Conservation (phyloP, 768 basidiomycete species). For the Trametes gibbosa region DNA sequence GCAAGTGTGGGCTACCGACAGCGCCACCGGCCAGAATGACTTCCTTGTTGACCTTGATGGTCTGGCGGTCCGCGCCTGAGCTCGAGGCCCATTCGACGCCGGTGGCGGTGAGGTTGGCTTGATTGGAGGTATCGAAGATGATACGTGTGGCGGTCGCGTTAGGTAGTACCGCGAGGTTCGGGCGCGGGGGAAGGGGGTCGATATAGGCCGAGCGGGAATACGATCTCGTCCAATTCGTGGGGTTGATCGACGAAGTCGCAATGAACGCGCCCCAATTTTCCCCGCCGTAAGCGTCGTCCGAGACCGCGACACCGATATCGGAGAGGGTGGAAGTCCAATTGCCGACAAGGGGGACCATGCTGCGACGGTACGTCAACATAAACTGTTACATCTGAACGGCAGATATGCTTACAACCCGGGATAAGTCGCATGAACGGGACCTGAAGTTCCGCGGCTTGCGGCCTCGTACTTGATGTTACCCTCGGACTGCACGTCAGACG, state of each 20-base stretch:
- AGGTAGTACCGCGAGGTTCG: constrained; percentile 62
- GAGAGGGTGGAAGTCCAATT: constrained; percentile 55
- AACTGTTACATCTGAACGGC: not conserved
- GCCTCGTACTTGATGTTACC: constrained; percentile 46
- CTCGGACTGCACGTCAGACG: constrained; percentile 34
- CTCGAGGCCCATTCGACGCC: constrained; percentile 48
- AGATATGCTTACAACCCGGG: constrained; percentile 47
- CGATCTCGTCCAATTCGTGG: constrained; percentile 59
- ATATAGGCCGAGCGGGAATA: constrained; percentile 66
- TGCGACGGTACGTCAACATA: constrained; percentile 30
- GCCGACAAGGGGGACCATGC: constrained; percentile 48
- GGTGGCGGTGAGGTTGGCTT: constrained; percentile 38
- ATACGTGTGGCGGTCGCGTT: constrained; percentile 59
- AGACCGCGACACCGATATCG: constrained; percentile 41
- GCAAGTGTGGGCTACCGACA: constrained; percentile 51
- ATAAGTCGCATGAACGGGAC: constrained; percentile 48
- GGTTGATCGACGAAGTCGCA: constrained; percentile 59
- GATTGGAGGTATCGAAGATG: constrained; percentile 35
- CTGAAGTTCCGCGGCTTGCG: constrained; percentile 48
- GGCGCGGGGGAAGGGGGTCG: constrained; percentile 58
- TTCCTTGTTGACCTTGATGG: constrained; percentile 58
- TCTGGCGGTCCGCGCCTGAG: constrained; percentile 32
- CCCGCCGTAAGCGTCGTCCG: constrained; percentile 45
- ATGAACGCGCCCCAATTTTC: constrained; percentile 50
- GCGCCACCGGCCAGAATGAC: constrained; percentile 51